These are phyloP conservation scores for Trebouxia sp. DNA, from an alignment of 139 green algal genomes.

Conservation along the genomic window DNA sequence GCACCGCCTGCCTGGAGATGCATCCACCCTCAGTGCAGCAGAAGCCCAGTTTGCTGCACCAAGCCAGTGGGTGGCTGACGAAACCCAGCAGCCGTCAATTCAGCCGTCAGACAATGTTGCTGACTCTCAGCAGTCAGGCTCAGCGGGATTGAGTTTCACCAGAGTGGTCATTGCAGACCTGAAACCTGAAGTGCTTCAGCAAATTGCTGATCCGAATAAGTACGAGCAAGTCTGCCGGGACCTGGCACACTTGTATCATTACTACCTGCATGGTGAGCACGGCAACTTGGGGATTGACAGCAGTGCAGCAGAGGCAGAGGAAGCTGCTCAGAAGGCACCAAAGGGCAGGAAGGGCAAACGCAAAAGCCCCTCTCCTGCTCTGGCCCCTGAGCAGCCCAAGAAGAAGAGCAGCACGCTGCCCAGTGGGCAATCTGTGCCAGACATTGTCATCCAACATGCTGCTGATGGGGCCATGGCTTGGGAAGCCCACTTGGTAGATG, in stretches of 20 bases:
- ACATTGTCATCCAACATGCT: slow-evolving; percentile 59
- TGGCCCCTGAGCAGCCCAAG: not conserved
- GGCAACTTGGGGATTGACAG: slow-evolving; percentile 47
- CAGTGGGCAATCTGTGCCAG: slow-evolving; percentile 38
- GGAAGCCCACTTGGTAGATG: slow-evolving; percentile 47
- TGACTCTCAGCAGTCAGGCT: not conserved
- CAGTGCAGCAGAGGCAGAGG: not conserved
- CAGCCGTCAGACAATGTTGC: slow-evolving; percentile 8
- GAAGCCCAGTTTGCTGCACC: slow-evolving; percentile 48
- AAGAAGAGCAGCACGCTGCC: slow-evolving; percentile 63
- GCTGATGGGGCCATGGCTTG: slow-evolving; percentile 35
- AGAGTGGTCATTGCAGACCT: slow-evolving; percentile 66
- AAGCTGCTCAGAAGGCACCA: not conserved
- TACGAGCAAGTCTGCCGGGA: slow-evolving; percentile 47
- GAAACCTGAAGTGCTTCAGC: slow-evolving; percentile 62
- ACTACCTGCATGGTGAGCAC: slow-evolving; percentile 76
- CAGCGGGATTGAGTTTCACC: slow-evolving; percentile 54
- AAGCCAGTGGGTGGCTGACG: slow-evolving; percentile 35
- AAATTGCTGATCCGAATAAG: slow-evolving; percentile 47
- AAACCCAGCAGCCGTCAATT: not conserved
- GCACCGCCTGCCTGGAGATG: slow-evolving; percentile 61
- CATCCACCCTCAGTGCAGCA: slow-evolving; percentile 43
- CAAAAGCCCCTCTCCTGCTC: not conserved
- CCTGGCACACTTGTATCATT: slow-evolving; percentile 86
- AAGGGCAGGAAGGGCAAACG: not conserved